Percentiles rank a stretch among this genome's conserved stretches.
phyloP scores from a whole-genome alignment of 2,329 filamentous ascomycete species.

The Claviceps pazoutovae region DNA sequence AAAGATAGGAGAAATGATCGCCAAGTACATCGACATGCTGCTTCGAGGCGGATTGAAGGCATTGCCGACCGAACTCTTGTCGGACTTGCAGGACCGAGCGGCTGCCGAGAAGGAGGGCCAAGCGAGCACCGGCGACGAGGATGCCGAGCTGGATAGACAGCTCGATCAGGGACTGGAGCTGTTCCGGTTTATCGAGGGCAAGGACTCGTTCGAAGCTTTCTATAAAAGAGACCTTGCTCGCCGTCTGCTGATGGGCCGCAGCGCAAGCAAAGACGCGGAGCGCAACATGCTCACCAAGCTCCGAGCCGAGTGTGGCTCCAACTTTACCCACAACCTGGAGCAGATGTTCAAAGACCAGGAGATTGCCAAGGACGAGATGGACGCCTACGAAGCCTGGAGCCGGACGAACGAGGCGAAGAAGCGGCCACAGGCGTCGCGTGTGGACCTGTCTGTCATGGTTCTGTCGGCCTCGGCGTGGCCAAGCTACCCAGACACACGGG shows the following conservation, averaged over 20 bases:
- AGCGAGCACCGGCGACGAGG: constrained; percentile 66
- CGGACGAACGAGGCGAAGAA: constrained; percentile 29
- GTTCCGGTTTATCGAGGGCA: constrained; percentile 93
- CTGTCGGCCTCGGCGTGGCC: constrained; percentile 91
- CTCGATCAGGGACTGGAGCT: constrained; percentile 86
- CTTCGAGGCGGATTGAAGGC: constrained; percentile 79
- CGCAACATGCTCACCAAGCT: constrained; percentile 87
- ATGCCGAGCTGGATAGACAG: constrained; percentile 81
- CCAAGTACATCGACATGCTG: constrained; percentile 86
- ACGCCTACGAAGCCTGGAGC: constrained; percentile 62
- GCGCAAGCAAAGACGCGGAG: constrained; percentile 88
- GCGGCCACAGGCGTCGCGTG: constrained; percentile 26
- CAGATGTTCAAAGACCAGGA: constrained; percentile 99
- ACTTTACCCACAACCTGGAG: constrained; percentile 93
- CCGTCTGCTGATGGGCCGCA: constrained; percentile 78
- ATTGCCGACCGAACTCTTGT: constrained; percentile 54
- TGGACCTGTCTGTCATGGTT: constrained; percentile 69
- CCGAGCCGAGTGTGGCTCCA: constrained; percentile 83
- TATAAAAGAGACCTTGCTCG: constrained; percentile 96
- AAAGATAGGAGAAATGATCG: constrained; percentile 97
- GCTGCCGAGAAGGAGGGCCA: constrained; percentile 48
- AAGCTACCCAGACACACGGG: constrained; percentile 60
- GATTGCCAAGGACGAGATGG: constrained; percentile 82
- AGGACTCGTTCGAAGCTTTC: constrained; percentile 95
- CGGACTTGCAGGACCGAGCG: constrained; percentile 43